Base-by-base conservation (phyloP, 805 yeast species). In the Dipodascopsis uninucleata region DNA sequence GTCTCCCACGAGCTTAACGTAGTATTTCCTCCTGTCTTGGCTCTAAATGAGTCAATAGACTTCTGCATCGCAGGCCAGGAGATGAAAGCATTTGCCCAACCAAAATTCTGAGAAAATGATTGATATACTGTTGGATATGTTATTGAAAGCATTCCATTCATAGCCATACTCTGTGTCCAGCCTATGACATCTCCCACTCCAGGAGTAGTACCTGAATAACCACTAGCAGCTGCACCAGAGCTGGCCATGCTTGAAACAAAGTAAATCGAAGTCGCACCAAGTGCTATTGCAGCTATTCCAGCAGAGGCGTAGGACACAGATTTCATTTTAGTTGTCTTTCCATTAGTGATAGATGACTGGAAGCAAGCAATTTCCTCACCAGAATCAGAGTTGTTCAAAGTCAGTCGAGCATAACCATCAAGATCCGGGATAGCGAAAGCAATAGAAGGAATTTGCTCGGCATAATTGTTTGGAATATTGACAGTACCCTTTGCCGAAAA, bases 341-440 rank as follows among this genome's bases (percentile, higher is more conserved):
- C 67, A 45, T 64, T 64, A 5, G 57, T 36, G 6, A 65, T 52
- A 7, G 58, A 46, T 5, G 68, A 49, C 23, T 34, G 28, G 28
- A 56, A 53, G 45, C 65, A 61, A 16, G 62, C 65, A 10, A 55
- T 38, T 20, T 39, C 43, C 18, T 31, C 21, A 16, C 34, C 34
- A 7, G 53, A 42, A 26, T 53, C 45, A n/a, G 49, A 26, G 29
- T 57, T 52, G 31, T 49, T 58, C 21, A 47, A 49, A 3, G 53
- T 26, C 31, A 63, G 56, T 12, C 37, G 43, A 10, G 63, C 60
- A 5, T 31, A 17, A 2, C 66, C 67, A 40, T 64, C 67, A 20
- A 64, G 52, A 40, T 64, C 68, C 3, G 68, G 68, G 24, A 64
- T 55, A 10, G 47, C 42, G 52, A 58, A 64, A 8, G 66, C 68